A percentile compares a stretch with the other conserved stretches of the same genome.
Conservation (phyloP, 495 filamentous ascomycete genomes). For the Immersiella caudata region DNA sequence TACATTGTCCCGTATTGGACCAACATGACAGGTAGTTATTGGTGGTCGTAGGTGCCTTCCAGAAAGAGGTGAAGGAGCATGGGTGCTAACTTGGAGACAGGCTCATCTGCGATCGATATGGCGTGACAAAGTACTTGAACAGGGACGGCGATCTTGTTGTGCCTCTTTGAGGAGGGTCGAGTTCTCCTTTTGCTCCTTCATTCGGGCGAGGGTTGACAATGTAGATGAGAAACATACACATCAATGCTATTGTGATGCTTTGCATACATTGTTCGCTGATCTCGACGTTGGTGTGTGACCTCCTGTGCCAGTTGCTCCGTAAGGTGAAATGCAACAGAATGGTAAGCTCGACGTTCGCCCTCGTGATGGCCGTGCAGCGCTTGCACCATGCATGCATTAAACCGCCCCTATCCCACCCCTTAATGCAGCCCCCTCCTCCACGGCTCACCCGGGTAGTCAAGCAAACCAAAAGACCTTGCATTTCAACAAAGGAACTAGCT, state of each 20-base stretch:
- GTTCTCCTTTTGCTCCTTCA: background rate
- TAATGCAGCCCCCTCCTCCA: background rate
- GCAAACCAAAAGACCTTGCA: background rate
- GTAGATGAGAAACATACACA: no score
- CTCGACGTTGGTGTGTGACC: no score
- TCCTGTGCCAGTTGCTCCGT: no score
- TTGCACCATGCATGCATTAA: background rate
- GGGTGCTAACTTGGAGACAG: background rate
- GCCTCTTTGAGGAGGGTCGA: conserved; percentile 4
- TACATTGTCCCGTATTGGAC: conserved; percentile 17
- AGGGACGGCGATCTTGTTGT: conserved; percentile 18
- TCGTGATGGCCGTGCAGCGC: background rate
- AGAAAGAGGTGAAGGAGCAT: background rate
- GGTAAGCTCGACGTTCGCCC: no score
- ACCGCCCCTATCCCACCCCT: background rate
- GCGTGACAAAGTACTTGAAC: conserved; percentile 16
- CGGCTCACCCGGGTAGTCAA: background rate
- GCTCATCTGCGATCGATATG: conserved; percentile 21
- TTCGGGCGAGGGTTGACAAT: no score
- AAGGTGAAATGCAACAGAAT: no score
- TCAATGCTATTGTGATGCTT: no score
- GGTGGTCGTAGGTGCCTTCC: conserved; percentile 23
- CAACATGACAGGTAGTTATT: conserved; percentile 23
- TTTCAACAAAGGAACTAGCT: background rate
- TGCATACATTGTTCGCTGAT: no score